Conservation (phyloP, 2,329 filamentous ascomycete genomes). For the Ophiostoma sp. region DNA sequence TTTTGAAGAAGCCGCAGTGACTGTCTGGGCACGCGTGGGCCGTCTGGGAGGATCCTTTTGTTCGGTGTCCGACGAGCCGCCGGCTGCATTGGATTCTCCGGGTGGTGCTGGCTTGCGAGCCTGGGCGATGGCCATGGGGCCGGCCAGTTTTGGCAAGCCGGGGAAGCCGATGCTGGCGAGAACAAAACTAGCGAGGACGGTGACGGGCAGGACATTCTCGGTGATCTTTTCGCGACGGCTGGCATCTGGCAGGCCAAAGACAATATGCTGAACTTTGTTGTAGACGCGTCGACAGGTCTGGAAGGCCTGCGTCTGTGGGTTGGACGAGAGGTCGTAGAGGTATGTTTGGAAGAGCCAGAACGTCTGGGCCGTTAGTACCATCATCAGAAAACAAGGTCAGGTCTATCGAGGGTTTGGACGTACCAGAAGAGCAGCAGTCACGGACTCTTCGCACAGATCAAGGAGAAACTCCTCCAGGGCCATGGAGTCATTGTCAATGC, state of each 20-base stretch:
- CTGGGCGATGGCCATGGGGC: slow-evolving; percentile 75
- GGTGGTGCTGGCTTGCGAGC: slow-evolving; percentile 66
- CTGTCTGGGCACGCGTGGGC: slow-evolving; percentile 64
- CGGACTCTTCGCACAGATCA: slow-evolving; percentile 80
- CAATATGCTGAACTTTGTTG: slow-evolving; percentile 83
- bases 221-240: slow-evolving; percentile 68
- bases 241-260: slow-evolving; percentile 70
- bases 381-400: background rate
- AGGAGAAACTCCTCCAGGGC: slow-evolving; percentile 81
- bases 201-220: slow-evolving; percentile 75
- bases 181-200: slow-evolving; percentile 74
- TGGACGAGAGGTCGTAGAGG: slow-evolving; percentile 70
- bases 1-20: slow-evolving; percentile 47
- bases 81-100: slow-evolving; percentile 45
- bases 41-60: slow-evolving; percentile 37
- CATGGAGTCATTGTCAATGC: slow-evolving; percentile 87
- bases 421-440: slow-evolving; percentile 77
- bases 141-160: slow-evolving; percentile 69
- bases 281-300: slow-evolving; percentile 78
- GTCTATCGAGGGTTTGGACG: slow-evolving; percentile 32
- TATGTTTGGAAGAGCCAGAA: slow-evolving; percentile 91
- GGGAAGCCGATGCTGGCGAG: slow-evolving; percentile 71
- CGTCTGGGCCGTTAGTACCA: slow-evolving; percentile 49
- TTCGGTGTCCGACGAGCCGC: slow-evolving; percentile 21
- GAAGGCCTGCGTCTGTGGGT: slow-evolving; percentile 71